A percentile compares a stretch with the other conserved stretches of the same genome.
Conservation (phyloP, 1,284 basidiomycete species). For the Phylloporus gajari region DNA sequence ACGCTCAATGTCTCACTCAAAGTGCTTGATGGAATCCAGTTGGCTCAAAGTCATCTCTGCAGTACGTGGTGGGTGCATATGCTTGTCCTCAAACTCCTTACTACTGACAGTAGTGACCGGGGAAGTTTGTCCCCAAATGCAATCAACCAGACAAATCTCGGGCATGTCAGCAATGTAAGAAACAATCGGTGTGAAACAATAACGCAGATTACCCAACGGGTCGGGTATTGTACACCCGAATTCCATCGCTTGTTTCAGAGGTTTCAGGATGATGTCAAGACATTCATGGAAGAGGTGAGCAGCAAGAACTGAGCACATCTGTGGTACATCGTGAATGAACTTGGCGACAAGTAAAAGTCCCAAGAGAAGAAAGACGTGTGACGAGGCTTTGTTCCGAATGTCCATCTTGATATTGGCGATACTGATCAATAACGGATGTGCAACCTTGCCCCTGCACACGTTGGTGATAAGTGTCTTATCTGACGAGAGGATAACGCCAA, state of each 20-base stretch:
- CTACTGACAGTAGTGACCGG: not conserved
- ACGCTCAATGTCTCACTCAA: not conserved
- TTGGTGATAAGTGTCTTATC: conserved; percentile 2
- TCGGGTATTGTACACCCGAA: not conserved
- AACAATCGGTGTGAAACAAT: not conserved
- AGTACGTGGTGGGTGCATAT: not conserved
- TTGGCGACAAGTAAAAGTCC: not conserved
- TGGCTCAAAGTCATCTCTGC: not conserved
- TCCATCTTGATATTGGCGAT: not conserved
- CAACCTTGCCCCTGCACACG: not conserved
- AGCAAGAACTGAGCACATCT: not conserved
- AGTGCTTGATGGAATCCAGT: not conserved
- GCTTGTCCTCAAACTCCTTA: not conserved
- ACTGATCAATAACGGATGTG: not conserved
- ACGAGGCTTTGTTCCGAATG: not conserved
- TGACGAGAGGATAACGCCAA: conserved; percentile 1
- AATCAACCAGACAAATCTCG: not conserved
- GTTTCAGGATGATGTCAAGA: not conserved
- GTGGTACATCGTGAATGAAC: not conserved
- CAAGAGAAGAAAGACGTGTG: not conserved
- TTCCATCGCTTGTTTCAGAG: not conserved
- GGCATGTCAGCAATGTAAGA: not conserved
- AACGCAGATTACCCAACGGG: not conserved
- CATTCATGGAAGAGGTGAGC: not conserved
- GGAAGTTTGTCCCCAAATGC: not conserved